Evolutionary conservation across 257 asterid species (phyloP), one percentile per base, ranked within the genome.

Genomic region (Solanum megistacrolobum): DNA sequence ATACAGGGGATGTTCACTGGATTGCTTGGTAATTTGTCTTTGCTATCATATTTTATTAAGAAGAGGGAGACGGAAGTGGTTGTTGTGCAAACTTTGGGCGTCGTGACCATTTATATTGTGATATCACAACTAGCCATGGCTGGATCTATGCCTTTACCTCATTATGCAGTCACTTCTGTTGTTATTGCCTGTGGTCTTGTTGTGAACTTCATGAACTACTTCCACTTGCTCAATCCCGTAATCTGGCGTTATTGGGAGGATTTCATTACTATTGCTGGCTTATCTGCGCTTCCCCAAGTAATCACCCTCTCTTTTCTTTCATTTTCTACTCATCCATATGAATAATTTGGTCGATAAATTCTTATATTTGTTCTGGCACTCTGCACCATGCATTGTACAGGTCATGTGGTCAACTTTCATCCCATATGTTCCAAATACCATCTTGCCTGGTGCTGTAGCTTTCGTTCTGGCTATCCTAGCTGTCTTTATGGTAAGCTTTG

Each of bases 331-430:
- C 83, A 48, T 81, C 48, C 55, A 32, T 21, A 27, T n/a, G 43
- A 18, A n/a, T 12, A 23, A n/a, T 48, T 48, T 48, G 20, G 29
- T 18, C 6, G 39, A 29, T 82, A 48, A 29, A 48, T 82, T 48
- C 86, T 48, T 82, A 48, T 82, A 48, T 48, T 82, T 82, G 31
- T 48, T 82, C 27, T 82, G 86, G 69, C 9, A 4, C 6, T 48
- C 85, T 81, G 68, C 41, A 16, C 66, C 29, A 16, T 43, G 89
- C 88, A 34, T 83, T 60, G 35, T 90, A 71, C 93, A 97, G 98
- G 98, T 97, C 88, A 97, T 96, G 98, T 97, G 99, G 99, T 97
- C 99, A 46, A 97, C 99, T 21, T 96, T 97, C 87, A 89, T 97
- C 90, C 99, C 99, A 6, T 94, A 90, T 84, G 93, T 97, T 86